Percentiles rank a stretch among this genome's conserved stretches.
Conservation (phyloP, 1,139 yeast species). For the Geotrichum phurueaensis region DNA sequence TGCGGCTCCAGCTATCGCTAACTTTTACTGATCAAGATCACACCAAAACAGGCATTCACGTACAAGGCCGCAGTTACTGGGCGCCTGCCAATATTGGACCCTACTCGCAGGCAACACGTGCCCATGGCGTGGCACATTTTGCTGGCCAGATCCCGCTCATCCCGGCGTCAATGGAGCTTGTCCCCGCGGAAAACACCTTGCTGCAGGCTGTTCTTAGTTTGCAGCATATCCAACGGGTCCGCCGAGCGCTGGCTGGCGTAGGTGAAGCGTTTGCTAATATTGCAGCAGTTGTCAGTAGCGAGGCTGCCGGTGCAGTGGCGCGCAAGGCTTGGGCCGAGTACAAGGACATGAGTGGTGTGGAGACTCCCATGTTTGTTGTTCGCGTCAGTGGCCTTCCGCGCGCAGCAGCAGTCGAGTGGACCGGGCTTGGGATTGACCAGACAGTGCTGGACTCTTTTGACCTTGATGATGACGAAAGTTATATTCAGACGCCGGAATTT, state of each 20-base stretch:
- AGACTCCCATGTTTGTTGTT: conserved; percentile 39
- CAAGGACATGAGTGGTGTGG: neutral
- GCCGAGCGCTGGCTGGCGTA: conserved; percentile 45
- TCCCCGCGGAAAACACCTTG: conserved; percentile 3
- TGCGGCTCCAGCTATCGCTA: conserved; percentile 44
- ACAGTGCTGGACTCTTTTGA: conserved; percentile 6
- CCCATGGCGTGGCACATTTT: conserved; percentile 49
- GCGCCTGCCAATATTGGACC: conserved; percentile 98
- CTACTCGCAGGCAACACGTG: conserved; percentile 75
- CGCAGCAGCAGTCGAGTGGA: conserved; percentile 73
- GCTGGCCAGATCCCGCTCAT: conserved; percentile 90
- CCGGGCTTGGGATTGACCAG: conserved; percentile 31
- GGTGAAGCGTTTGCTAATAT: conserved; percentile 39
- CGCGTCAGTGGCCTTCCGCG: conserved; percentile 62
- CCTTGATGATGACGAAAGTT: conserved; percentile 16
- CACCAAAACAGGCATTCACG: conserved; percentile 61
- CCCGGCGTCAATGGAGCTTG: conserved; percentile 57
- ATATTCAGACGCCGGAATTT: neutral
- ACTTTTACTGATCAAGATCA: conserved; percentile 17
- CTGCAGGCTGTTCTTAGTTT: conserved; percentile 51
- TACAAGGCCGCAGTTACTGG: conserved; percentile 91
- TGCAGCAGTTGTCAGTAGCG: conserved; percentile 50
- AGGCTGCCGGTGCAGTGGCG: conserved; percentile 33
- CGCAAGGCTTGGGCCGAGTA: conserved; percentile 38
- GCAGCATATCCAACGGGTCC: conserved; percentile 68